phyloP scores from a whole-genome alignment of 148 eudicot species.

The Fagopyrum esculentum region DNA sequence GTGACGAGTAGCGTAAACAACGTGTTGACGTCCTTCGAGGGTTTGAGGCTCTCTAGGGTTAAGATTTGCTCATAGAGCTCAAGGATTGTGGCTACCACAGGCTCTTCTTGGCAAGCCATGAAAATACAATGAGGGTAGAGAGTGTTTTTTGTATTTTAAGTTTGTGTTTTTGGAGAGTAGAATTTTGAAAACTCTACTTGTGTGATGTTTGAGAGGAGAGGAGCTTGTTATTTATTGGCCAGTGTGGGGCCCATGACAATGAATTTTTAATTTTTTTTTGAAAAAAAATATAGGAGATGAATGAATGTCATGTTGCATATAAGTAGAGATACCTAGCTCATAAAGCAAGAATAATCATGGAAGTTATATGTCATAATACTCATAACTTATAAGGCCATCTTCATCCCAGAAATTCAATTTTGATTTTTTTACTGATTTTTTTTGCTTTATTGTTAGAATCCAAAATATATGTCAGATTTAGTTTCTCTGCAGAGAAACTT shows the following conservation, averaged over 20 bases:
- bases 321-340: too few species aligned
- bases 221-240: conserved; percentile 28
- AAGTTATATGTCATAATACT: too few species aligned
- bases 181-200: not conserved
- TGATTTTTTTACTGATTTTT: too few species aligned
- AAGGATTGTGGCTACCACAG: conserved; percentile 30
- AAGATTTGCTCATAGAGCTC: conserved; percentile 47
- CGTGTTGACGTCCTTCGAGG: conserved; percentile 45
- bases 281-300: too few species aligned
- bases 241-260: conserved; percentile 16
- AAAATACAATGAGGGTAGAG: conserved; percentile 30
- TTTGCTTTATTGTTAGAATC: too few species aligned
- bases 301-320: too few species aligned
- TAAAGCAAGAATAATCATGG: too few species aligned
- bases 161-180: not conserved
- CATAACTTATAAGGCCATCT: too few species aligned
- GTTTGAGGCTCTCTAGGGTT: conserved; percentile 40
- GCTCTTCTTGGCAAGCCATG: conserved; percentile 44
- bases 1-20: conserved; percentile 34
- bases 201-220: conserved; percentile 1
- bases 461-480: too few species aligned
- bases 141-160: not conserved
- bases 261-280: not conserved
- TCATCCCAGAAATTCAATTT: too few species aligned
- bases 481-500: too few species aligned